Base-by-base conservation (phyloP, 1,284 basidiomycete genomes). In the Apiotrichum gracile region DNA sequence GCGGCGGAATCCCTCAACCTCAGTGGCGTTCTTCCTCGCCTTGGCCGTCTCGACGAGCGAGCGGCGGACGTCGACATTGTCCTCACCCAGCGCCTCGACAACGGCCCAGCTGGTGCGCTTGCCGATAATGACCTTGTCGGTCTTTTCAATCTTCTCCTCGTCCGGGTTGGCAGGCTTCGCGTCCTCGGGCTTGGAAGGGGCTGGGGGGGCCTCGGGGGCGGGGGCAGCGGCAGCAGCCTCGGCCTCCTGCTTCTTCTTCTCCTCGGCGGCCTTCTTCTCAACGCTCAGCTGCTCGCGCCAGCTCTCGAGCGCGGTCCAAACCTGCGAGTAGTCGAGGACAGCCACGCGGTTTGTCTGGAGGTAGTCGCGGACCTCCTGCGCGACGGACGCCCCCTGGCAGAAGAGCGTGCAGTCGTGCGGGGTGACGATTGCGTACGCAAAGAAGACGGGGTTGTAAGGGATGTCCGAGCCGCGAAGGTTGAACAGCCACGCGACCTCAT, bases 381-480 rank as follows among this genome's bases (percentile, higher is more conserved):
- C 79, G 14, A 92, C 70, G 60, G 89, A 85, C 2, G 77, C 70
- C 1, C 79, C 76, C 55, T 93, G 79, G 51, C 91, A 77, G 71
- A 94, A 97, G 1, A 97, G 77, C 5, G 82, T 78, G 0, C 83
- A 83, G 4, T 80, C 79, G 44, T 86, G 79, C 14, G 76, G 73
- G 2, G 87, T 87, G 27, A 97, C 78, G 34, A 94, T 79, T 3
- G 90, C 88, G 69, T 93, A 97, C 0, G 88, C 84, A 68, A 97
- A 96, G 78, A 98, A 97, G 22, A 98, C 93, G 59, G 91, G 91
- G 68, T 96, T 97, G 77, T 83, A 97, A 35, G 86, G 85, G 58
- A 97, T 94, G 70, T 97, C 93, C 2, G 84, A 83, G 1, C 93
- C 92, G 56, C 94, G 85, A 40, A 98, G 78, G 74, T 97, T 97